A percentile compares a stretch with the other conserved stretches of the same genome.
phyloP scores from a whole-genome alignment of 345 rosid genomes.

The Eutrema japonicum region DNA sequence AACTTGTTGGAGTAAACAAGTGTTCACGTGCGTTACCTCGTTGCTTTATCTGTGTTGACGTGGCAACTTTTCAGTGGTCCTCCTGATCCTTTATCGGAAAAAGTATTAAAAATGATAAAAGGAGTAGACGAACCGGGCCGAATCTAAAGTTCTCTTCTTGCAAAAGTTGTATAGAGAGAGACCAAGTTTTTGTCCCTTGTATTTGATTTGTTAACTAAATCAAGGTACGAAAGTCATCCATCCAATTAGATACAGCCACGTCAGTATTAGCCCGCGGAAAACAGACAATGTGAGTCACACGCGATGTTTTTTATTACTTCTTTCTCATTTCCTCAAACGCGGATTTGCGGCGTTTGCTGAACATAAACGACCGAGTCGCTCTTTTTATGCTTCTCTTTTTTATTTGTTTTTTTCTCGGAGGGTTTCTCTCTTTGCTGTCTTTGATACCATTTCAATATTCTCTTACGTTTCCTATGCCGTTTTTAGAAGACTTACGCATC shows the following conservation, averaged over 20 bases:
- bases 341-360: slow-evolving; percentile 37
- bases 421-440: slow-evolving; percentile 33
- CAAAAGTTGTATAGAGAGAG: slow-evolving; percentile 4
- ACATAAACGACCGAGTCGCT: slow-evolving; percentile 36
- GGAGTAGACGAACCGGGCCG: slow-evolving; percentile 10
- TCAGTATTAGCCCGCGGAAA: slow-evolving; percentile 23
- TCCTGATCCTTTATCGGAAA: not conserved
- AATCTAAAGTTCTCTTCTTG: slow-evolving; percentile 23
- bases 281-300: slow-evolving; percentile 25
- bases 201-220: not conserved
- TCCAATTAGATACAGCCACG: slow-evolving; percentile 27
- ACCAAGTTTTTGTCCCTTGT: slow-evolving; percentile 2
- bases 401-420: not conserved
- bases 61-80: slow-evolving; percentile 10
- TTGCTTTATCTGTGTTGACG: slow-evolving; percentile 10
- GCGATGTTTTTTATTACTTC: slow-evolving; percentile 6
- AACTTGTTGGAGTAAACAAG: slow-evolving; percentile 28
- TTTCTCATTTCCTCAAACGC: slow-evolving; percentile 18
- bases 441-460: slow-evolving; percentile 34
- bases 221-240: not conserved
- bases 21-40: not conserved
- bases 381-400: not conserved
- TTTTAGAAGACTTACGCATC: slow-evolving; percentile 37
- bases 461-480: slow-evolving; percentile 40
- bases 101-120: not conserved